Evolutionary conservation across 169 alveolate species (phyloP), one percentile per base, ranked within the genome.

Genomic region (Theileria parva): DNA sequence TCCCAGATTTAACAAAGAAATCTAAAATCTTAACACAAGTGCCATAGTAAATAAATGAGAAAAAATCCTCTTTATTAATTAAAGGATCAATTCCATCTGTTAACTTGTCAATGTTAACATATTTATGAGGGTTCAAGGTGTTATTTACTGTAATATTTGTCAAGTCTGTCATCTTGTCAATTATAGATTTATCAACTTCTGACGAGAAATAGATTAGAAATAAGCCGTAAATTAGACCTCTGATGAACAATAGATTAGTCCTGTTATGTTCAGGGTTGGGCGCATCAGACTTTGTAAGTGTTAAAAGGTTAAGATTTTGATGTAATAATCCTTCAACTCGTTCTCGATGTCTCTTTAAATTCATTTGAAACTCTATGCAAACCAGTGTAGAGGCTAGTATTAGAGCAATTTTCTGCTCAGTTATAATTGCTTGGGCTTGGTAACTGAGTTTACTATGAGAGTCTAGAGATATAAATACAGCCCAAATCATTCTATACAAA

Each of bases 401-500:
- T 34, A 83, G 86, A 30, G 68, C 76, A 59, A 70, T 64, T 25
- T 83, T 72, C 55, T 55, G 32, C 66, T 83, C 89, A 44, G 76
- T 57, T 21, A 83, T 60, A 9, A 83, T 83, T 25, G 80, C 32
- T 25, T 48, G 9, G 37, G 72, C 86, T 30, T 44, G 51, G 37
- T 6, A 51, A 48, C 55, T 28, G 32, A 34, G 32, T 57, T 55
- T 17, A 11, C 37, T 64, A 5, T 30, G 34, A 5, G 19, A 4
- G 6, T 81, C 88, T 5, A 81, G 21, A 17, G 66, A 65, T 21
- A 81, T 37, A 74, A 77, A 75, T 23, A 83, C 27, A 9, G 72
- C 37, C 89, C 89, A 83, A 9, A 79, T 37, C 89, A 83, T 83
- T 68, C 89, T 76, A 44, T 73, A 70, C 25, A 76, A 77, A 59